These are phyloP conservation scores for Aristolochia fimbriata DNA, from an alignment of 164 flowering plant genomes.

Conservation along the genomic window DNA sequence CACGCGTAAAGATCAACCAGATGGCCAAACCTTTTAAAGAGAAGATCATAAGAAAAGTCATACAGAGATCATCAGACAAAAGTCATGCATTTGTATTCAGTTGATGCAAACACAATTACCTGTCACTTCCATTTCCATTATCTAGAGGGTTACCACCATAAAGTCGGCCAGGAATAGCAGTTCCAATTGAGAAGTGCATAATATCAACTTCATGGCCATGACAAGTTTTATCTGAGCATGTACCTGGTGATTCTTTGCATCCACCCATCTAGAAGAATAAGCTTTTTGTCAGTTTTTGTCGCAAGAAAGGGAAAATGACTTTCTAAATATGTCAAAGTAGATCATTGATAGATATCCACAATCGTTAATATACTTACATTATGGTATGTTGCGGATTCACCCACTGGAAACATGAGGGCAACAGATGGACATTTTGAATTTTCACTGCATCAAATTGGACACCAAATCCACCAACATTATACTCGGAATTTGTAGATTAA, in stretches of 20 bases:
- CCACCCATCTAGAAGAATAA: constrained; percentile 38
- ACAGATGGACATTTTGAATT: constrained; percentile 79
- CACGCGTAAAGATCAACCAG: constrained; percentile 84
- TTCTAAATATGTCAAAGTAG: not conserved
- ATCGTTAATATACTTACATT: constrained; percentile 36
- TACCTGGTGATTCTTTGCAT: constrained; percentile 23
- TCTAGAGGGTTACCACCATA: constrained; percentile 44
- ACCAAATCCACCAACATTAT: not conserved
- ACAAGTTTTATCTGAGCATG: constrained; percentile 36
- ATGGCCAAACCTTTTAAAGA: constrained; percentile 68
- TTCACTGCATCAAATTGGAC: constrained; percentile 31
- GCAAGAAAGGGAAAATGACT: not conserved
- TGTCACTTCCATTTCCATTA: constrained; percentile 57
- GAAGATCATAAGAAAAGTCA: not conserved
- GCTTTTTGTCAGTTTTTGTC: constrained; percentile 8
- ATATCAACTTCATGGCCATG: constrained; percentile 46
- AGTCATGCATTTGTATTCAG: too few relatives aligned
- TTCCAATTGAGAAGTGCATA: constrained; percentile 48
- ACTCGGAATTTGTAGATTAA: not conserved
- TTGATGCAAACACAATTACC: constrained; percentile 24
- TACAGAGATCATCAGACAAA: too few relatives aligned
- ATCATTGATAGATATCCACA: not conserved
- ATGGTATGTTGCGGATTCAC: constrained; percentile 78
- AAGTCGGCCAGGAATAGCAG: constrained; percentile 45
- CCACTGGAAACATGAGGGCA: constrained; percentile 93